Conservation (phyloP, 2,329 filamentous ascomycete species). For the Arthrobotrys iridis region DNA sequence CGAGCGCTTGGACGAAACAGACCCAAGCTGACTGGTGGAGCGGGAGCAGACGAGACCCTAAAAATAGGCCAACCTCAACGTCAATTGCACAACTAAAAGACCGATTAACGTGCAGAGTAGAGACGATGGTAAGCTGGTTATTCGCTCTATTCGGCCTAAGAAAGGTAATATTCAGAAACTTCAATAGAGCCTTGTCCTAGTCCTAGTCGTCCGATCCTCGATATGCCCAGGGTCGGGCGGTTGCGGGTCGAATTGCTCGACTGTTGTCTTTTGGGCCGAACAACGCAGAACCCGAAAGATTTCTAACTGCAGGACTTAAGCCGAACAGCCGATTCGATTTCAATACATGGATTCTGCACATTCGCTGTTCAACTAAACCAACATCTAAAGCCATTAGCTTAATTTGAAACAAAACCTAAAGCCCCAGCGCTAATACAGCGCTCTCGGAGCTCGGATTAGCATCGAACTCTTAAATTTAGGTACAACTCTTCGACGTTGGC, state of each 20-base stretch:
- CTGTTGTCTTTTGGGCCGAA: slow-evolving; percentile 32
- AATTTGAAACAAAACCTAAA: slow-evolving; percentile 30
- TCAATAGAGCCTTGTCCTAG: background rate
- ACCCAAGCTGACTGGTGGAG: slow-evolving; percentile 42
- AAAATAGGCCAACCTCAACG: slow-evolving; percentile 28
- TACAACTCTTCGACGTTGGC: background rate
- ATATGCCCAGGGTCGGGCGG: slow-evolving; percentile 4
- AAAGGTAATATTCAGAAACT: background rate
- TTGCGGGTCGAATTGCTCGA: background rate
- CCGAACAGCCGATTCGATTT: background rate
- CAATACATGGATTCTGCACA: background rate
- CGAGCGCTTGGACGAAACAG: slow-evolving; percentile 51
- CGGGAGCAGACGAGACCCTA: slow-evolving; percentile 47
- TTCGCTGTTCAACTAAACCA: slow-evolving; percentile 1
- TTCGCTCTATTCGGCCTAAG: background rate
- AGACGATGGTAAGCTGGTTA: background rate
- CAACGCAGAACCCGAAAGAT: slow-evolving; percentile 17
- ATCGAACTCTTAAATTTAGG: background rate
- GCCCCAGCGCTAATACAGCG: slow-evolving; percentile 28
- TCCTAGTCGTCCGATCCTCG: background rate
- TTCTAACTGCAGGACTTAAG: background rate
- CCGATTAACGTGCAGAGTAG: background rate
- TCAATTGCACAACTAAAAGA: background rate
- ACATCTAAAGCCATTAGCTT: slow-evolving; percentile 3
- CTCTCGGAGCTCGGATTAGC: background rate